Conservation (phyloP, 257 asterid species). For the Gynochthodes officinalis region DNA sequence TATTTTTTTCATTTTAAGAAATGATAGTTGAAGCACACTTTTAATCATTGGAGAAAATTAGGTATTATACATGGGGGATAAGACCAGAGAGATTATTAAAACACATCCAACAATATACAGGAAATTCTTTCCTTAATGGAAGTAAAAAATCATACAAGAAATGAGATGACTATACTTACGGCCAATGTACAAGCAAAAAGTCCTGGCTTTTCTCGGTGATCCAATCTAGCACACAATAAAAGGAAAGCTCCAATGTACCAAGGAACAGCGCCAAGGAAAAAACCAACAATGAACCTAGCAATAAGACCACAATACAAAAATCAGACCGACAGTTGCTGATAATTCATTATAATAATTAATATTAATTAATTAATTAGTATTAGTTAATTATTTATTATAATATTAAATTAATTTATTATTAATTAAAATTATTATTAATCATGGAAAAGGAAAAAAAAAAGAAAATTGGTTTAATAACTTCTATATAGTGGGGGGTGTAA, state of each 20-base stretch:
- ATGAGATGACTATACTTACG: slow-evolving; percentile 48
- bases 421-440: too few relatives aligned
- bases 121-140: background rate
- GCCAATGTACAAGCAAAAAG: slow-evolving; percentile 80
- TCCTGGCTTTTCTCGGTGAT: slow-evolving; percentile 90
- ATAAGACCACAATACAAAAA: slow-evolving; percentile 4
- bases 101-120: background rate
- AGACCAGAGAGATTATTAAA: background rate
- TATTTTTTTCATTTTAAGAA: background rate
- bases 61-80: background rate
- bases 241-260: slow-evolving; percentile 90
- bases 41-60: background rate
- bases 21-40: background rate
- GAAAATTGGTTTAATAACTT: too few relatives aligned
- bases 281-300: slow-evolving; percentile 75
- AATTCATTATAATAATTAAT: too few relatives aligned
- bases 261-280: slow-evolving; percentile 78
- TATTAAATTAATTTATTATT: too few relatives aligned
- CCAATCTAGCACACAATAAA: slow-evolving; percentile 70
- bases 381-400: too few relatives aligned
- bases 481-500: too few relatives aligned
- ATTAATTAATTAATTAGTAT: too few relatives aligned
- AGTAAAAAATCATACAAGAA: background rate
- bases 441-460: too few relatives aligned
- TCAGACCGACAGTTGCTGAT: slow-evolving; percentile 10